A percentile compares a stretch with the other conserved stretches of the same genome.
Conservation (phyloP, 78 protist species). For the Dictyostelium citrinum region DNA sequence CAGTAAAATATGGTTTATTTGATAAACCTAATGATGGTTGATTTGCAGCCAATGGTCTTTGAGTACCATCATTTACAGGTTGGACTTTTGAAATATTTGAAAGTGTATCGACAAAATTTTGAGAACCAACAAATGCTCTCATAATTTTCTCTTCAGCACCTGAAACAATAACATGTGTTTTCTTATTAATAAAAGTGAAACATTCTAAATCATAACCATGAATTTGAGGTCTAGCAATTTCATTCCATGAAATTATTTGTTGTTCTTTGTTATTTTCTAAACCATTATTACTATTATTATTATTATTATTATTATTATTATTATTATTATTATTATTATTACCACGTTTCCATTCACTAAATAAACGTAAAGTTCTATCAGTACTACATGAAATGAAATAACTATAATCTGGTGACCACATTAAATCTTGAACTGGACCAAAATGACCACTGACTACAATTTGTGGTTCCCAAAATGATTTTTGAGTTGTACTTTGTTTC, state of each 20-base stretch:
- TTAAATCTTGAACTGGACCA: conserved; percentile 76
- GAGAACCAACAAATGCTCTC: conserved; percentile 80
- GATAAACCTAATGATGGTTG: conserved; percentile 81
- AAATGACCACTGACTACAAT: conserved; percentile 70
- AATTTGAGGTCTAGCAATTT: conserved; percentile 77
- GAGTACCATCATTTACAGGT: conserved; percentile 8
- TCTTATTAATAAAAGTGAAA: conserved; percentile 49
- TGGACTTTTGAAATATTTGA: conserved; percentile 32
- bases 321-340: not conserved
- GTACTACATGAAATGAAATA: conserved; percentile 35
- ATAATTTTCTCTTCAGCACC: conserved; percentile 83
- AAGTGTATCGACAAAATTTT: conserved; percentile 70
- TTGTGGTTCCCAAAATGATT: conserved; percentile 55
- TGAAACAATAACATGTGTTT: conserved; percentile 52
- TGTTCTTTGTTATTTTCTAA: not conserved
- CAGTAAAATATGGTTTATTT: conserved; percentile 76
- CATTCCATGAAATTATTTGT: conserved; percentile 33
- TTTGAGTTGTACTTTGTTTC: not conserved
- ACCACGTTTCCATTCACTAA: conserved; percentile 27
- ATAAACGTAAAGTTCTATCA: conserved; percentile 63
- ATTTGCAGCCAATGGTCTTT: conserved; percentile 75
- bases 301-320: not conserved
- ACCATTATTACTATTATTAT: no score
- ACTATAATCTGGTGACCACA: conserved; percentile 41
- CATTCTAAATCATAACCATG: conserved; percentile 82